These are phyloP conservation scores for Albugo laibachii DNA, from an alignment of 352 stramenopile species.

Conservation along the genomic window DNA sequence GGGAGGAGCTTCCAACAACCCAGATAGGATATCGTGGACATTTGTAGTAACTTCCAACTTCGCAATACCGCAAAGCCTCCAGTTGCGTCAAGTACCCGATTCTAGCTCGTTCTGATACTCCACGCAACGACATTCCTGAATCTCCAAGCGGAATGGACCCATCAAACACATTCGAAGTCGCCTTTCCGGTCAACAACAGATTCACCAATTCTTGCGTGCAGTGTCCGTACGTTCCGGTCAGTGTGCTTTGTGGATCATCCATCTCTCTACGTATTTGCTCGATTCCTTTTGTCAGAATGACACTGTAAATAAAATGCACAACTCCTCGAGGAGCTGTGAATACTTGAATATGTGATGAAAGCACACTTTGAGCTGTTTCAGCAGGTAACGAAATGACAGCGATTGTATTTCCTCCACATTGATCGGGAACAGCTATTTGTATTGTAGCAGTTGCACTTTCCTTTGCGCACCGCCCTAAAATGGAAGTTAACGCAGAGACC, in stretches of 20 bases:
- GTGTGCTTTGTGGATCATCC: constrained; percentile 30
- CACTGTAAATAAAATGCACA: constrained; percentile 49
- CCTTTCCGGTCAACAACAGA: constrained; percentile 53
- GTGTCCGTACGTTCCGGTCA: constrained; percentile 62
- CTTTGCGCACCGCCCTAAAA: constrained; percentile 7
- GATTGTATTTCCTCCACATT: constrained; percentile 2
- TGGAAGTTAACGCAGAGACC: constrained; percentile 8
- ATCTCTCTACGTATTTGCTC: constrained; percentile 34
- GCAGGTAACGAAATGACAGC: background rate
- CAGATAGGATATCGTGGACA: constrained; percentile 71
- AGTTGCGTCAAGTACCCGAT: constrained; percentile 82
- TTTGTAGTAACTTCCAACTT: constrained; percentile 84
- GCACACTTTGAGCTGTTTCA: constrained; percentile 1
- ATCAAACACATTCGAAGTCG: constrained; percentile 73
- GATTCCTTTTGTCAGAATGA: constrained; percentile 33
- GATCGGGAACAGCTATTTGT: background rate
- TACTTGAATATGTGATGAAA: constrained; percentile 4
- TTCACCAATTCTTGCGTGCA: constrained; percentile 78
- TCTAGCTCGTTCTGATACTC: constrained; percentile 20
- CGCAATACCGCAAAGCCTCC: constrained; percentile 78
- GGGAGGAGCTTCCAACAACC: constrained; percentile 76
- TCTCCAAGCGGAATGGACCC: constrained; percentile 56
- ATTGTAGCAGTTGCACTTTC: background rate
- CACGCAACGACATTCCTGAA: constrained; percentile 43
- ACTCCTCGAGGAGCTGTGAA: constrained; percentile 27